A percentile compares a stretch with the other conserved stretches of the same genome.
Conservation (phyloP, 2,329 filamentous ascomycete species). For the Arthrocladium fulminans region DNA sequence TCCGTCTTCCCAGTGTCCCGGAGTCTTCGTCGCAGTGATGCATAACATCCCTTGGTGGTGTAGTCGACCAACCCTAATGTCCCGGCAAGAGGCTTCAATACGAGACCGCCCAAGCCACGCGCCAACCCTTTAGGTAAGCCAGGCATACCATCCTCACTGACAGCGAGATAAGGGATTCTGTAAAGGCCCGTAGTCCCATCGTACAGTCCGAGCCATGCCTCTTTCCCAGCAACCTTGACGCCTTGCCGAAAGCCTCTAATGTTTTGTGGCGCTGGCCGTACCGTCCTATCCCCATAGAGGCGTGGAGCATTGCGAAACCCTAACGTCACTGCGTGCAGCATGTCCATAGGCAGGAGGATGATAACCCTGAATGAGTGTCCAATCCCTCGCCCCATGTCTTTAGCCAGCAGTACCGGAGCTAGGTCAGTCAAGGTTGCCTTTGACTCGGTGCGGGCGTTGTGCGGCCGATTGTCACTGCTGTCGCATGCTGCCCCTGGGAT, state of each 20-base stretch:
- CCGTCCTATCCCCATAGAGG: slow-evolving; percentile 44
- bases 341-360: slow-evolving; percentile 35
- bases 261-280: slow-evolving; percentile 32
- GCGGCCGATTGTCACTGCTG: not conserved
- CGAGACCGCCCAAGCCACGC: slow-evolving; percentile 38
- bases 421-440: slow-evolving; percentile 8
- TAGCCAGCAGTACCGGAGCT: slow-evolving; percentile 14
- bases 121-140: slow-evolving; percentile 37
- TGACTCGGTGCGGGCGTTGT: slow-evolving; percentile 4
- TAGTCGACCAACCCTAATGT: slow-evolving; percentile 35
- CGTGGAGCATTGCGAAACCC: slow-evolving; percentile 47
- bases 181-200: slow-evolving; percentile 40
- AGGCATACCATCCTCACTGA: slow-evolving; percentile 32
- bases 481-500: not conserved
- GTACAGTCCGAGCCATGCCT: slow-evolving; percentile 36
- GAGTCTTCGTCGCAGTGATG: slow-evolving; percentile 32
- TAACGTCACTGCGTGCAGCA: slow-evolving; percentile 43
- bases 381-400: slow-evolving; percentile 19
- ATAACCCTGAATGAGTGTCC: slow-evolving; percentile 19
- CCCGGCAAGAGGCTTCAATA: slow-evolving; percentile 39
- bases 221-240: slow-evolving; percentile 35
- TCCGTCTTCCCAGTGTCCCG: slow-evolving; percentile 30
- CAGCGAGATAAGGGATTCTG: slow-evolving; percentile 36
- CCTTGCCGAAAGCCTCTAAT: slow-evolving; percentile 43
- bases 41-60: slow-evolving; percentile 35